Evolutionary conservation across 1,284 basidiomycete genomes (phyloP).

Genomic region (Vanrija sp.): DNA sequence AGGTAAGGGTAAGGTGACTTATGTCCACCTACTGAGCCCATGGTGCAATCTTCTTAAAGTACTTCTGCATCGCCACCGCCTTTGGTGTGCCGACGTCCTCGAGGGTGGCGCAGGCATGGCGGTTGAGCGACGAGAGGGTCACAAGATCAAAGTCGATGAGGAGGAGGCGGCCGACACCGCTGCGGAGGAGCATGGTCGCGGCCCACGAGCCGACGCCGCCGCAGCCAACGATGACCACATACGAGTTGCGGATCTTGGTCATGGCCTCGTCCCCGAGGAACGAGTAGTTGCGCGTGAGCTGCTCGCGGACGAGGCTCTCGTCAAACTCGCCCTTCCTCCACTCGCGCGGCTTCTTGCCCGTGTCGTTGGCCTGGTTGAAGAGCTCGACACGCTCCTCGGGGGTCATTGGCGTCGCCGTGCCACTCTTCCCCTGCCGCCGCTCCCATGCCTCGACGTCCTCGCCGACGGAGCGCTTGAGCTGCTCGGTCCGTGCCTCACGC

Average conservation of each 20-base stretch:
- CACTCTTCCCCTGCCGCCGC: slow-evolving; percentile 4
- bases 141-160: slow-evolving; percentile 78
- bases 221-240: slow-evolving; percentile 84
- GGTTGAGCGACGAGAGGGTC: slow-evolving; percentile 84
- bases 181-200: slow-evolving; percentile 83
- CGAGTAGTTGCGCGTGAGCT: slow-evolving; percentile 84
- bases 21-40: slow-evolving; percentile 49
- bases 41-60: slow-evolving; percentile 63
- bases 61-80: slow-evolving; percentile 74
- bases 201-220: slow-evolving; percentile 96
- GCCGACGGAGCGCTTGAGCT: slow-evolving; percentile 44
- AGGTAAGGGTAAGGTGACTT: background rate
- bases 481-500: slow-evolving; percentile 41
- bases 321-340: slow-evolving; percentile 55
- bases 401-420: background rate
- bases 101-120: slow-evolving; percentile 88
- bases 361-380: slow-evolving; percentile 17
- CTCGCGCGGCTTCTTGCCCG: slow-evolving; percentile 15
- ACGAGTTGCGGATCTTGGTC: slow-evolving; percentile 67
- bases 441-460: slow-evolving; percentile 47
- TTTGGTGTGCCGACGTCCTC: slow-evolving; percentile 93
- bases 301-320: slow-evolving; percentile 71
- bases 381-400: background rate
- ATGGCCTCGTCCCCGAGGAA: slow-evolving; percentile 92
- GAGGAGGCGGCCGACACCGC: slow-evolving; percentile 49